Evolutionary conservation across 257 asterid species (phyloP).

Genomic region (Solanum microdontum): DNA sequence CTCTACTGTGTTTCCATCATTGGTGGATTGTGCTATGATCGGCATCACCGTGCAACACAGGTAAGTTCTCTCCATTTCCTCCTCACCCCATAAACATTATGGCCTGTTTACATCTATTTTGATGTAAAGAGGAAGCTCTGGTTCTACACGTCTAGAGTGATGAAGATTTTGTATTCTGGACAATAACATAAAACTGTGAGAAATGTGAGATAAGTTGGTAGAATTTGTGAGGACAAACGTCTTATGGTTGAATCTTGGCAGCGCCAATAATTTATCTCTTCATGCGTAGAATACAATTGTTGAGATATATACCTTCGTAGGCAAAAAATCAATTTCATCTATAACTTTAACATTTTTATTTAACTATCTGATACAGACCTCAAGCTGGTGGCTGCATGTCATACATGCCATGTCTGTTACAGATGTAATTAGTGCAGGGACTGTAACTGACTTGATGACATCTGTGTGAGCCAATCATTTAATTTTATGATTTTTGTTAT

Average conservation of each 20-base stretch:
- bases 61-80: slow-evolving; percentile 19
- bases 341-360: neutral
- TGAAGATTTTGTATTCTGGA: neutral
- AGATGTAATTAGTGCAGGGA: neutral
- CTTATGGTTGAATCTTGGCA: neutral
- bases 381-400: neutral
- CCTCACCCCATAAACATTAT: neutral
- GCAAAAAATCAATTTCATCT: neutral
- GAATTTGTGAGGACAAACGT: neutral
- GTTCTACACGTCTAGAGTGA: neutral
- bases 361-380: neutral
- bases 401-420: neutral
- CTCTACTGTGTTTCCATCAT: slow-evolving; percentile 67
- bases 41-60: slow-evolving; percentile 97
- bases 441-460: neutral
- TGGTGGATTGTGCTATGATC: slow-evolving; percentile 82
- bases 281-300: neutral
- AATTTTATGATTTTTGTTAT: neutral
- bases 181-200: neutral
- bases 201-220: neutral
- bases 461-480: neutral
- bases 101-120: neutral
- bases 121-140: neutral
- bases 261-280: neutral
- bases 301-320: neutral